Conservation (phyloP, 169 alveolate species). For the Theileria parva region DNA sequence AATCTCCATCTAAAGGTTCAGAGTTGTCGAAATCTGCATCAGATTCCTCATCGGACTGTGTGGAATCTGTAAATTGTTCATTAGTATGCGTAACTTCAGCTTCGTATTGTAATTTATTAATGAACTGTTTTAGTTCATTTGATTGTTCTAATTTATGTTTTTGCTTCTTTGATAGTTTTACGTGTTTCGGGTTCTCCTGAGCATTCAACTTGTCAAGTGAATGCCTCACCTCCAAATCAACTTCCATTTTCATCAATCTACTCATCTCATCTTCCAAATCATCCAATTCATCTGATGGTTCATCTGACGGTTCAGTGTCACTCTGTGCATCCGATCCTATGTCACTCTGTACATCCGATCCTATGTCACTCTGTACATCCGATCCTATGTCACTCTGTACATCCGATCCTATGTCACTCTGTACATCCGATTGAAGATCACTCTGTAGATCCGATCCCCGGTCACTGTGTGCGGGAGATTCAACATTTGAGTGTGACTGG, state of each 20-base stretch:
- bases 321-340: too few relatives aligned
- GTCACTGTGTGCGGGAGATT: too few relatives aligned
- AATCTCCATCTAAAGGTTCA: conserved; percentile 1
- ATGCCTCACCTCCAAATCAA: conserved; percentile 71
- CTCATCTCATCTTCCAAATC: conserved; percentile 54
- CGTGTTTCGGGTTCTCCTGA: neutral
- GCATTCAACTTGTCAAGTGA: conserved; percentile 46
- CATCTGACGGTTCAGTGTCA: neutral
- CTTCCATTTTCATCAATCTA: conserved; percentile 40
- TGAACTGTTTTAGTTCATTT: conserved; percentile 31
- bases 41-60: neutral
- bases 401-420: too few relatives aligned
- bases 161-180: conserved; percentile 48
- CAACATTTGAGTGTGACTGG: too few relatives aligned
- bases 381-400: neutral
- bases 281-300: conserved; percentile 12
- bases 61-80: neutral
- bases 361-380: neutral
- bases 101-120: conserved; percentile 44
- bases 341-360: neutral
- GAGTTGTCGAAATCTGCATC: neutral
- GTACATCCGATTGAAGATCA: too few relatives aligned
- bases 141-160: conserved; percentile 35
- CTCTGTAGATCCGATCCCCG: too few relatives aligned
- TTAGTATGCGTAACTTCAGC: conserved; percentile 36